Conservation (phyloP, 164 flowering plant species). For the Vitis labrusca region DNA sequence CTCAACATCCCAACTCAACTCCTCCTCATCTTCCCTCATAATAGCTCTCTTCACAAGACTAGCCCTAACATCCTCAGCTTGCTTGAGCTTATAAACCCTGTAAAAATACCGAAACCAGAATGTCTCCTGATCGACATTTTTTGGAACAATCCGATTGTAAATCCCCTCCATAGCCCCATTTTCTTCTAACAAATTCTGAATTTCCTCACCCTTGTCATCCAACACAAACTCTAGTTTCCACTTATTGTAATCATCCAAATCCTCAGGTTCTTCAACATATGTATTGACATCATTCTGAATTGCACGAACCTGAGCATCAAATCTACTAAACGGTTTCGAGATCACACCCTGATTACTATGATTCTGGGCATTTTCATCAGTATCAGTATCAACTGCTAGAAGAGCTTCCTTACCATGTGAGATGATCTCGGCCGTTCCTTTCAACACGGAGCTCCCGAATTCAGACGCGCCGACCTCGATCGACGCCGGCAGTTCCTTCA, state of each 20-base stretch:
- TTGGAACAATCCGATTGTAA: conserved; percentile 63
- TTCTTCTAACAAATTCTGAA: conserved; percentile 49
- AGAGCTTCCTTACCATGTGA: conserved; percentile 50
- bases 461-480: conserved; percentile 40
- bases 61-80: conserved; percentile 68
- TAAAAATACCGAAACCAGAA: conserved; percentile 83
- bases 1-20: conserved; percentile 88
- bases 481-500: conserved; percentile 44
- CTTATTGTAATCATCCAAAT: conserved; percentile 53
- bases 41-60: conserved; percentile 74
- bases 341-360: conserved; percentile 7
- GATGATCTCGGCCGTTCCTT: conserved; percentile 52
- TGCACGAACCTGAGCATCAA: conserved; percentile 42
- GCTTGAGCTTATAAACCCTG: conserved; percentile 59
- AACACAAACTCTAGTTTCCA: conserved; percentile 68
- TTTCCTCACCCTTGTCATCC: conserved; percentile 59
- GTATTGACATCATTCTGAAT: conserved; percentile 44
- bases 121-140: conserved; percentile 45
- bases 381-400: conserved; percentile 18
- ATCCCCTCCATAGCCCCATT: conserved; percentile 50
- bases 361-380: not conserved
- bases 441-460: conserved; percentile 35
- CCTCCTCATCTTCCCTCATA: conserved; percentile 62
- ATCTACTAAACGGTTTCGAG: conserved; percentile 42
- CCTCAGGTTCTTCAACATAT: conserved; percentile 68